A percentile compares a stretch with the other conserved stretches of the same genome.
phyloP scores from a whole-genome alignment of 306 rosid species.

The Dryas alaskensis region DNA sequence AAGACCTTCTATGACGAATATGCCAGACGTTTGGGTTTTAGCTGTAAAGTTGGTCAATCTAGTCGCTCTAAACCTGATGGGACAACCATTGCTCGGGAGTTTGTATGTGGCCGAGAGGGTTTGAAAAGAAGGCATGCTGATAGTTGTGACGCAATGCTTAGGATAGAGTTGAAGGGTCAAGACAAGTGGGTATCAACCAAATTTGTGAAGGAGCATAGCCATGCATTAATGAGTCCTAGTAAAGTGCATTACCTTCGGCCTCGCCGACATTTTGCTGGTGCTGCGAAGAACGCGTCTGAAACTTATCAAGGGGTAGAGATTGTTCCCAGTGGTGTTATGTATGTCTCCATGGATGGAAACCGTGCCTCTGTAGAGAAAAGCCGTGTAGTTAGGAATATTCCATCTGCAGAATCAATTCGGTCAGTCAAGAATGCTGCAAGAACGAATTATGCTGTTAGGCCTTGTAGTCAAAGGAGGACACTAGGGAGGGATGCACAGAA shows the following conservation, averaged over 20 bases:
- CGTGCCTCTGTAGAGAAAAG: slow-evolving; percentile 45
- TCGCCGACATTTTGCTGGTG: slow-evolving; percentile 80
- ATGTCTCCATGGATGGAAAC: slow-evolving; percentile 73
- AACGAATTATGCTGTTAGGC: slow-evolving; percentile 44
- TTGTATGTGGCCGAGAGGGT: slow-evolving; percentile 71
- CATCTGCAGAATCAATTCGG: slow-evolving; percentile 45
- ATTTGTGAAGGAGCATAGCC: slow-evolving; percentile 84
- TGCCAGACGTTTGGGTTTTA: slow-evolving; percentile 49
- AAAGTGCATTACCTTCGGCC: slow-evolving; percentile 57
- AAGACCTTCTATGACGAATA: slow-evolving; percentile 49
- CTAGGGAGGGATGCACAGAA: slow-evolving; percentile 86
- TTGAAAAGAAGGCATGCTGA: slow-evolving; percentile 61
- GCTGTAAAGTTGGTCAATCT: slow-evolving; percentile 51
- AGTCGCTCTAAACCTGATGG: slow-evolving; percentile 57
- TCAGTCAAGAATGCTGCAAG: slow-evolving; percentile 40
- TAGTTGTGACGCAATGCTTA: slow-evolving; percentile 72
- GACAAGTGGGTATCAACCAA: slow-evolving; percentile 81
- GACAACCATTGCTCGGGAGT: slow-evolving; percentile 50
- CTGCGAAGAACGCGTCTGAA: slow-evolving; percentile 62
- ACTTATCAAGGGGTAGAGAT: slow-evolving; percentile 63
- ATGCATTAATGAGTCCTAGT: slow-evolving; percentile 48
- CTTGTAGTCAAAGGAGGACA: slow-evolving; percentile 49
- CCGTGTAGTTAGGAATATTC: slow-evolving; percentile 45
- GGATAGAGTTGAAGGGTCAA: slow-evolving; percentile 60
- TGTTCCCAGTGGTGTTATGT: slow-evolving; percentile 92